A percentile compares a stretch with the other conserved stretches of the same genome.
These are phyloP conservation scores for Russula vinacea DNA, from an alignment of 768 basidiomycete genomes.

Conservation along the genomic window DNA sequence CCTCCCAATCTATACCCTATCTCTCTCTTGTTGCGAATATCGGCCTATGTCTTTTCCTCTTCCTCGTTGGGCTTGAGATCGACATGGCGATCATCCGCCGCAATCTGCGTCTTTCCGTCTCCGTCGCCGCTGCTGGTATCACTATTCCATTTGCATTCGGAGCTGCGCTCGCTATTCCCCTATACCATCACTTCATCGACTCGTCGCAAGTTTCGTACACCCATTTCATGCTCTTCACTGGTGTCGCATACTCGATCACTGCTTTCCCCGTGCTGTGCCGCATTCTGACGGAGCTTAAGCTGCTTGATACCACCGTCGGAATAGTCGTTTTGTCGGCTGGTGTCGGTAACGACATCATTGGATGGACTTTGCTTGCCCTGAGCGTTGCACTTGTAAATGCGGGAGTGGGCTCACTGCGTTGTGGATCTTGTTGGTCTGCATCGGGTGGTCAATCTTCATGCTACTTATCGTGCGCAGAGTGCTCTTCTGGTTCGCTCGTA, in stretches of 20 bases:
- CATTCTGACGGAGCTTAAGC: constrained; percentile 85
- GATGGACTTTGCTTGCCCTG: constrained; percentile 83
- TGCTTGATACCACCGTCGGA: constrained; percentile 89
- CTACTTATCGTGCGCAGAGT: constrained; percentile 60
- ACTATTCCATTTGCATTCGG: constrained; percentile 85
- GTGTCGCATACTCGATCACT: constrained; percentile 86
- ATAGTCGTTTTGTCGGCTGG: constrained; percentile 91
- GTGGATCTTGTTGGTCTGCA: constrained; percentile 74
- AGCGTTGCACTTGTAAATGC: constrained; percentile 92
- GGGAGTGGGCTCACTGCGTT: constrained; percentile 78
- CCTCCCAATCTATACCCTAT: constrained; percentile 63
- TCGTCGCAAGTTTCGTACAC: constrained; percentile 60
- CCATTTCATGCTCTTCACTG: constrained; percentile 92
- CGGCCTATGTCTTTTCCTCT: constrained; percentile 83
- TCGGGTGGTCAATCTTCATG: constrained; percentile 79
- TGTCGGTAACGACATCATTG: constrained; percentile 76
- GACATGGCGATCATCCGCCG: constrained; percentile 75
- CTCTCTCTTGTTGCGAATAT: constrained; percentile 87
- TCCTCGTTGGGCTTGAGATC: constrained; percentile 91
- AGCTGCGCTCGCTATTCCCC: constrained; percentile 58
- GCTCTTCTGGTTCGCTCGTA: constrained; percentile 68
- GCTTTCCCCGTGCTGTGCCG: constrained; percentile 85
- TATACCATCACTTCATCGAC: constrained; percentile 76
- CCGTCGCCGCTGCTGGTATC: constrained; percentile 82
- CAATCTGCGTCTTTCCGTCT: constrained; percentile 62